Evolutionary conservation across 805 yeast species (phyloP).

Genomic region (Starmerella asiatica): DNA sequence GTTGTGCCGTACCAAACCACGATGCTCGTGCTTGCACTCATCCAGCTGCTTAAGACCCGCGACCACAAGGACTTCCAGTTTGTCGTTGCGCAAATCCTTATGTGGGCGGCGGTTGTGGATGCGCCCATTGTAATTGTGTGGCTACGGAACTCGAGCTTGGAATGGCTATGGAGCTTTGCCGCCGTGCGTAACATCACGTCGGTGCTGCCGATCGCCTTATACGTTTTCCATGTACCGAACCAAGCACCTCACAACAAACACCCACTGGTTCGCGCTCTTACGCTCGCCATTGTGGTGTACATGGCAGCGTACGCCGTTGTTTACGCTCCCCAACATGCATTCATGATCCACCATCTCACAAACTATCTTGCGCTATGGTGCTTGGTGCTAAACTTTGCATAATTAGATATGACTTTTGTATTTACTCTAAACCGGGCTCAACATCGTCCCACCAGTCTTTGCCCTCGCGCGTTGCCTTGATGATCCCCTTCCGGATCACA

Average conservation of each 20-base stretch:
- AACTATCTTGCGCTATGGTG: conserved; percentile 32
- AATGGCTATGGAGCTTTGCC: conserved; percentile 71
- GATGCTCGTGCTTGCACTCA: conserved; percentile 30
- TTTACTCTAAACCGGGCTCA: conserved; percentile 23
- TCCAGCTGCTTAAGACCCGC: conserved; percentile 5
- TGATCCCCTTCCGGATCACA: conserved; percentile 72
- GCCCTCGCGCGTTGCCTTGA: conserved; percentile 80
- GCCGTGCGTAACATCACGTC: conserved; percentile 70
- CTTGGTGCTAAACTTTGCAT: conserved; percentile 1
- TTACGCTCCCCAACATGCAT: conserved; percentile 68
- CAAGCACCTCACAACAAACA: conserved; percentile 17
- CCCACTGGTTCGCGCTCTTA: conserved; percentile 19
- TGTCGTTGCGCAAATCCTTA: conserved; percentile 44
- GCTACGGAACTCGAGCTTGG: conserved; percentile 56
- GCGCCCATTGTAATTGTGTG: conserved; percentile 65
- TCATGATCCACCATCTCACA: conserved; percentile 64
- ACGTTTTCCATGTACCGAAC: conserved; percentile 11
- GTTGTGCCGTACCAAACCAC: conserved; percentile 34
- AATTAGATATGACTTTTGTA: neutral
- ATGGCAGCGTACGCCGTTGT: conserved; percentile 46
- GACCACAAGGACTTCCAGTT: conserved; percentile 6
- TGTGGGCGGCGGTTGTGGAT: conserved; percentile 68
- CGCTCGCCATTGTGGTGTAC: conserved; percentile 33
- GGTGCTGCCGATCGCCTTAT: conserved; percentile 38
- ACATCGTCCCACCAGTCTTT: conserved; percentile 89